These are phyloP conservation scores for Euphorbia pulcherrima DNA, from an alignment of 345 rosid species.

Conservation along the genomic window DNA sequence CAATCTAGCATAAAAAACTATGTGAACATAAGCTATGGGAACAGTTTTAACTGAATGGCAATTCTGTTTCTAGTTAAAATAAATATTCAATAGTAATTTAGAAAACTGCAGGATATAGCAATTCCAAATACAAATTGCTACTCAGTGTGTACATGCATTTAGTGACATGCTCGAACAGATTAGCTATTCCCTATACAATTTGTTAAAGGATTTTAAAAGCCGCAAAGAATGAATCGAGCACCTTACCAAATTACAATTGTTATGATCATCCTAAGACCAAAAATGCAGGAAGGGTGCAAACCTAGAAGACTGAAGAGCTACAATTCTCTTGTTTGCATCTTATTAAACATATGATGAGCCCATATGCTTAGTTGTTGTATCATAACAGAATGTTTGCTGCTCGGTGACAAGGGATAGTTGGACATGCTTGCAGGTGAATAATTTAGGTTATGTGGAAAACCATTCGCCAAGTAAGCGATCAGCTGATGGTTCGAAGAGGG, in stretches of 20 bases:
- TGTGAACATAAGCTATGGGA: not conserved
- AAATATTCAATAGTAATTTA: not conserved
- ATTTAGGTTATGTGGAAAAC: conserved; percentile 39
- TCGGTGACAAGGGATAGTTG: not conserved
- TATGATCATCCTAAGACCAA: not conserved
- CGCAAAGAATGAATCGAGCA: not conserved
- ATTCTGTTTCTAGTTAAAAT: not conserved
- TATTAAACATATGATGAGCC: too few relatives aligned
- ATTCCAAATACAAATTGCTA: too few relatives aligned
- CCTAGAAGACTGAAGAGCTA: not conserved
- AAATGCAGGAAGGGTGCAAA: not conserved
- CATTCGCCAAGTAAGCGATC: conserved; percentile 61
- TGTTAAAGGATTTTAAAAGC: too few relatives aligned
- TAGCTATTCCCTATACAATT: too few relatives aligned
- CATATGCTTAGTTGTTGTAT: too few relatives aligned
- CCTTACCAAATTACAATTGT: not conserved
- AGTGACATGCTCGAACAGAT: too few relatives aligned
- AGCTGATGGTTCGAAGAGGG: conserved; percentile 88
- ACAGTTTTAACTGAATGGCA: not conserved
- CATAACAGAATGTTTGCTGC: too few relatives aligned
- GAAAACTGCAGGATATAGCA: not conserved
- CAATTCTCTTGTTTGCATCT: too few relatives aligned
- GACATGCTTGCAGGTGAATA: conserved; percentile 44
- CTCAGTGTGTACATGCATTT: too few relatives aligned
- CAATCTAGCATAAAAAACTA: not conserved